Conservation (phyloP, 2,329 filamentous ascomycete species). For the Fonsecaea multimorphosa region DNA sequence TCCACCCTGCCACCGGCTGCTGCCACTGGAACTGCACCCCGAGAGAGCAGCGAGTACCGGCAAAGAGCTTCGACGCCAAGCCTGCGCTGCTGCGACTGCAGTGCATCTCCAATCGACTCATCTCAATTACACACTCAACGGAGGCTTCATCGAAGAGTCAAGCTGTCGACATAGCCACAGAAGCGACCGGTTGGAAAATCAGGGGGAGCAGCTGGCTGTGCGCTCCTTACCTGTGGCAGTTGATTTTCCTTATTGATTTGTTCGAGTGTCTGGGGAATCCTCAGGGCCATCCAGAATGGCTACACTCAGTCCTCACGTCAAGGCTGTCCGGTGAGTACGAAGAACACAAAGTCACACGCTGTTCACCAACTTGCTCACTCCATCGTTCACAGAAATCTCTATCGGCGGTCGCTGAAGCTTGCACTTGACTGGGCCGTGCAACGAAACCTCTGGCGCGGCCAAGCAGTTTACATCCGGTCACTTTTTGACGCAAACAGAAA, state of each 20-base stretch:
- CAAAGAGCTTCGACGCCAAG: slow-evolving; percentile 29
- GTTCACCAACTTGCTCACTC: slow-evolving; percentile 40
- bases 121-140: slow-evolving; percentile 31
- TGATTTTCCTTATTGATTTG: slow-evolving; percentile 10
- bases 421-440: slow-evolving; percentile 95
- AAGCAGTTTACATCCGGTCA: slow-evolving; percentile 92
- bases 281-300: slow-evolving; percentile 44
- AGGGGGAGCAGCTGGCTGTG: neutral
- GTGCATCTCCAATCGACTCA: slow-evolving; percentile 36
- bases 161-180: slow-evolving; percentile 12
- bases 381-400: slow-evolving; percentile 67
- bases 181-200: neutral
- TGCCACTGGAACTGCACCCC: slow-evolving; percentile 7
- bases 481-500: slow-evolving; percentile 92
- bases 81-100: slow-evolving; percentile 18
- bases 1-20: slow-evolving; percentile 9
- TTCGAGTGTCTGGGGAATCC: slow-evolving; percentile 18
- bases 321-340: slow-evolving; percentile 47
- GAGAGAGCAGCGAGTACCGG: slow-evolving; percentile 27
- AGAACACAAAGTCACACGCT: slow-evolving; percentile 10
- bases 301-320: slow-evolving; percentile 40
- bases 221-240: neutral
- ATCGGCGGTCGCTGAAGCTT: slow-evolving; percentile 90
- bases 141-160: slow-evolving; percentile 7
- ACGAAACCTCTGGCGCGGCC: slow-evolving; percentile 89